phyloP scores from a whole-genome alignment of 371 early-diverging fungal species.

The Mortierella sp. region DNA sequence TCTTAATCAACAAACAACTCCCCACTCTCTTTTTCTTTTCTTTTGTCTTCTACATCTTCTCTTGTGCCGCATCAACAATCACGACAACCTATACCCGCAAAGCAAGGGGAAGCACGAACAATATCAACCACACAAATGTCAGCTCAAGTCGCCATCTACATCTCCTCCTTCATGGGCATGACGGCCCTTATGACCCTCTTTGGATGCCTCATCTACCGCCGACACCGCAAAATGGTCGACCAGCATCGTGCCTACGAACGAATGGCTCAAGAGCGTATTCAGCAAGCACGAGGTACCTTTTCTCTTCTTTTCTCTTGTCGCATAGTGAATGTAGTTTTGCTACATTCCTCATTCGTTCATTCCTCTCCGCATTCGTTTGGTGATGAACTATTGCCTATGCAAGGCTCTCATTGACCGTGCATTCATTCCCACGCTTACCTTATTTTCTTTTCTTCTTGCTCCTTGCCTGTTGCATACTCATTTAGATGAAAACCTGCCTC shows the following conservation, averaged over 20 bases:
- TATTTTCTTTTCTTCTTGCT: not conserved
- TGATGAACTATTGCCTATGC: not conserved
- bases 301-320: not conserved
- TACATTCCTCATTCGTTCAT: slow-evolving; percentile 5
- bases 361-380: not conserved
- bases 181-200: slow-evolving; percentile 13
- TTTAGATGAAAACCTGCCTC: slow-evolving; percentile 32
- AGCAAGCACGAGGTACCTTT: slow-evolving; percentile 18
- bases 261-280: not conserved
- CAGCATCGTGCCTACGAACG: not conserved
- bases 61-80: not conserved
- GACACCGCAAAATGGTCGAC: slow-evolving; percentile 3
- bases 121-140: slow-evolving; percentile 2
- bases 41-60: not conserved
- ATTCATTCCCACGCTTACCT: not conserved
- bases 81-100: not conserved
- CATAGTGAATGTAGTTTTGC: not conserved
- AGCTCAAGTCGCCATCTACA: slow-evolving; percentile 18
- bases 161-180: slow-evolving; percentile 21
- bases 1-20: slow-evolving; percentile 1
- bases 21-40: not conserved
- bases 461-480: not conserved
- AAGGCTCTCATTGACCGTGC: not conserved
- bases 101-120: not conserved
- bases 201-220: slow-evolving; percentile 3